Evolutionary conservation across 306 rosid species (phyloP).

Genomic region (Lithocarpus polystachyus): DNA sequence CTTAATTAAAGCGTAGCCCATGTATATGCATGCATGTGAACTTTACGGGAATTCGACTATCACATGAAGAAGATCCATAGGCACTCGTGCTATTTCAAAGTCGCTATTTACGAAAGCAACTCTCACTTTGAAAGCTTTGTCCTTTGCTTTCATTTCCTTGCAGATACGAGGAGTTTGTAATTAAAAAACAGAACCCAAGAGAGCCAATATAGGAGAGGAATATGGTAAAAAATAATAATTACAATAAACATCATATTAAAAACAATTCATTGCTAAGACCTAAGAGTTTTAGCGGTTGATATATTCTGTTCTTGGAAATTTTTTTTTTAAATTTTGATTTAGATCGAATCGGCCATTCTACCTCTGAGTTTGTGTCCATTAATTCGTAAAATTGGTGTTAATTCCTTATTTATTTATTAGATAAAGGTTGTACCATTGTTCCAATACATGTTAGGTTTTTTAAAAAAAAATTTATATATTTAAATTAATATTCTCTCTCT

Average conservation of each 20-base stretch:
- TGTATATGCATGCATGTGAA: background rate
- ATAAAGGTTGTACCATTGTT: background rate
- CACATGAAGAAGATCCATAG: conserved; percentile 45
- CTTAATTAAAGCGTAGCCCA: background rate
- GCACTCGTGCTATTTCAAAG: conserved; percentile 39
- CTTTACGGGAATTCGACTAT: conserved; percentile 17
- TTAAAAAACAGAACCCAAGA: conserved; percentile 44
- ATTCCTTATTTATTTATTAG: background rate
- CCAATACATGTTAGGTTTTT: background rate
- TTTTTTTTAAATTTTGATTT: background rate
- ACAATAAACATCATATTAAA: background rate
- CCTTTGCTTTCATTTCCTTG: conserved; percentile 30
- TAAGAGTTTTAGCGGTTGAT: background rate
- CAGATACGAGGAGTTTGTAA: conserved; percentile 45
- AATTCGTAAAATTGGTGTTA: background rate
- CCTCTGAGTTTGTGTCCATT: too few species aligned
- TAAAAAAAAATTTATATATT: too few species aligned
- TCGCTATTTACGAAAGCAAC: conserved; percentile 24
- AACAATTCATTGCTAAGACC: background rate
- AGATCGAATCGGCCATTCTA: too few species aligned
- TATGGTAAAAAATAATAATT: background rate
- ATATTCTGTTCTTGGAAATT: background rate
- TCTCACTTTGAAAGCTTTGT: conserved; percentile 9
- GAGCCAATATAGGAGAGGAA: conserved; percentile 49
- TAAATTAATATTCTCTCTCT: background rate